Evolutionary conservation across 768 basidiomycete species (phyloP).

Genomic region (Tricholoma sp.): DNA sequence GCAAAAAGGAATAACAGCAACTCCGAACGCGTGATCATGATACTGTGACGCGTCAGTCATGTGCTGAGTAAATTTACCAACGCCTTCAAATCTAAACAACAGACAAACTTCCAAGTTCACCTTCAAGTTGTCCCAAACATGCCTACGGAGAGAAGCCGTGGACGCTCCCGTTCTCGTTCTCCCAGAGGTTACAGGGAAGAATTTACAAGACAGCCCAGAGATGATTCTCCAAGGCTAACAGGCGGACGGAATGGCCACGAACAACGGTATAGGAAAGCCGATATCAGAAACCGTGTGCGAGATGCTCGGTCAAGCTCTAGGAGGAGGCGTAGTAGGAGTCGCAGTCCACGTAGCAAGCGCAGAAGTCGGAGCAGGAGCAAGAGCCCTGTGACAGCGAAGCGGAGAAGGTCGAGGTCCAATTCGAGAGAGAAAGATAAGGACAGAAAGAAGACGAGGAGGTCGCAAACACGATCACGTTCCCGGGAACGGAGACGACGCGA

Average conservation of each 20-base stretch:
- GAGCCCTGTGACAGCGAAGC: conserved; percentile 27
- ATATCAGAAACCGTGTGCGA: not conserved
- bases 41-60: no score
- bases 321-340: conserved; percentile 6
- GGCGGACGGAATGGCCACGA: not conserved
- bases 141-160: not conserved
- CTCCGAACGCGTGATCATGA: no score
- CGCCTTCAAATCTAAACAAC: no score
- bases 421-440: conserved; percentile 28
- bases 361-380: conserved; percentile 17
- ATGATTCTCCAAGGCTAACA: not conserved
- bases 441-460: conserved; percentile 26
- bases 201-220: not conserved
- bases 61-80: no score
- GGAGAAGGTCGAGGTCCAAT: conserved; percentile 28
- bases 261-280: not conserved
- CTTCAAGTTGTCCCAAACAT: not conserved
- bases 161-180: conserved; percentile 1
- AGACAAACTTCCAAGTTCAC: no score
- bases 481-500: conserved; percentile 12
- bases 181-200: not conserved
- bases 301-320: not conserved
- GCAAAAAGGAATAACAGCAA: no score
- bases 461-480: conserved; percentile 29
- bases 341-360: conserved; percentile 23